Evolutionary conservation across 306 rosid genomes (phyloP).

Genomic region (Quercus rubra): DNA sequence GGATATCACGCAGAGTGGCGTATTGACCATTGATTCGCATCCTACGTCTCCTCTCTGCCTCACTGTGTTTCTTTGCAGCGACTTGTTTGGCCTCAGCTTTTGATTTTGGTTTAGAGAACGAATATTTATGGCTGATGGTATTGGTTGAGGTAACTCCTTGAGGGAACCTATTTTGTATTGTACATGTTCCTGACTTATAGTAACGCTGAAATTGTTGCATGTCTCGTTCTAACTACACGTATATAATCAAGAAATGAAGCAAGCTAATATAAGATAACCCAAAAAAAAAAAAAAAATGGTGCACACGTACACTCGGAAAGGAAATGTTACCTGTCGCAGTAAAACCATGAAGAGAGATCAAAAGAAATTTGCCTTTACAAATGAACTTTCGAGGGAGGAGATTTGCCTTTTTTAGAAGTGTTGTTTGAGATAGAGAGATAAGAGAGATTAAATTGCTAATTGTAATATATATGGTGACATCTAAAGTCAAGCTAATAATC

Average conservation of each 20-base stretch:
- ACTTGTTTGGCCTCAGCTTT: slow-evolving; percentile 40
- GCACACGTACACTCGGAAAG: not conserved
- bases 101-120: slow-evolving; percentile 41
- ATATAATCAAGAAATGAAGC: not conserved
- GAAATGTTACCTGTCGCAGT: slow-evolving; percentile 30
- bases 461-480: not conserved
- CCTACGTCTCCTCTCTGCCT: slow-evolving; percentile 74
- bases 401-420: not conserved
- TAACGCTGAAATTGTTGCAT: slow-evolving; percentile 43
- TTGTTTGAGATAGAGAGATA: not conserved
- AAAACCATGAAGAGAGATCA: slow-evolving; percentile 26
- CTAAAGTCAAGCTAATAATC: not conserved
- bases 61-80: slow-evolving; percentile 66
- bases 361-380: not conserved
- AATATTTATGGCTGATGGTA: slow-evolving; percentile 23
- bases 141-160: slow-evolving; percentile 16
- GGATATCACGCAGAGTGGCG: slow-evolving; percentile 48
- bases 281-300: slow-evolving; percentile 5
- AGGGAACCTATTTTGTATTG: slow-evolving; percentile 24
- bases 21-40: slow-evolving; percentile 68
- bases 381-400: not conserved
- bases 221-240: slow-evolving; percentile 27
- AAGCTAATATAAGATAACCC: not conserved
- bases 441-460: not conserved
- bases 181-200: slow-evolving; percentile 22